Base-by-base conservation (phyloP, 768 basidiomycete species). In the Xerocomus brunneocitrinus region DNA sequence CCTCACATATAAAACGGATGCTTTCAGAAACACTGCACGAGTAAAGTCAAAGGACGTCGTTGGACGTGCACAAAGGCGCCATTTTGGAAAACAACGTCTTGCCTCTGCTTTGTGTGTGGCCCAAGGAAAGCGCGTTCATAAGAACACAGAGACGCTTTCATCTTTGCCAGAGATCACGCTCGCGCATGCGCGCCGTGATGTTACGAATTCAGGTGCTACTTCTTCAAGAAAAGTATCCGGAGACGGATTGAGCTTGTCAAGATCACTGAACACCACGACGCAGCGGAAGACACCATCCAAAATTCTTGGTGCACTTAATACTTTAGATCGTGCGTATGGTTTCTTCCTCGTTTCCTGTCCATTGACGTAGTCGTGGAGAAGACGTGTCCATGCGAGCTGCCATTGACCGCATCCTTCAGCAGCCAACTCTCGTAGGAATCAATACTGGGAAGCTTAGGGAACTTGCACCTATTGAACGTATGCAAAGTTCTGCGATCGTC, bases 31-130 rank as follows among this genome's bases (percentile, higher is more conserved):
- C 61, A 73, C 75, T 1, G 80, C 79, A 19, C 82, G 77, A 63
- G 75, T 81, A 0, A 78, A 81, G 50, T 75, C 74, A 4, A 86
- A 75, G 61, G 86, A 89, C 55, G 63, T 75, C 10, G 68, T 76
- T 5, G 74, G 79, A 13, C 78, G 80, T 49, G 67, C 74, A 30
- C 82, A 87, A 55, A 84, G 78, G 54, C 73, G 71, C 16, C 80
- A 81, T 56, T 89, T 89, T 58, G 77, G 82, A 32, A 78, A 76
- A 50, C 80, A 82, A 58, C 77, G 80, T 27, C 73, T 87, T 32
- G 65, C 58, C 71, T 82, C 56, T 68, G 85, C 53, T 62, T 81
- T 69, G 22, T 60, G 56, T 48, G 52, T 35, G 45, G 58, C 48
- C 9, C 59, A 54, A 31, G 58, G 49, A 27, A 57, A 49, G 16